Evolutionary conservation across 495 filamentous ascomycete genomes (phyloP), one percentile per base, ranked within the genome.

Genomic region (Trichodelitschia bisporula): DNA sequence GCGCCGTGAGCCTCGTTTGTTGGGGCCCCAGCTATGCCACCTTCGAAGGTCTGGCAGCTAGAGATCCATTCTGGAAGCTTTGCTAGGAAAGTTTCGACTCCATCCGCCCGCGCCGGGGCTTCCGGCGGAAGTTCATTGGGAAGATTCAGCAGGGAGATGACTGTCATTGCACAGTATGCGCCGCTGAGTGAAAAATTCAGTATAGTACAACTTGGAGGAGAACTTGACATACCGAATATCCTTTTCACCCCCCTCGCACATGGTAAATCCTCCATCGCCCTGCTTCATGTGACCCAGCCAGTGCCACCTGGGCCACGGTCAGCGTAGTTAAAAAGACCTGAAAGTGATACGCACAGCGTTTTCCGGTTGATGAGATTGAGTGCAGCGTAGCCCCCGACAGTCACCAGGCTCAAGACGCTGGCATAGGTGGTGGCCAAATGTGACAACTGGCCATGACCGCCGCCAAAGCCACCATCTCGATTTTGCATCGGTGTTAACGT

Each of bases 1-100:
- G 77, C 86, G 12, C 86, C 89, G 57, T 97, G 86, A 24, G 84
- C 89, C 57, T 97, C 86, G 31, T 64, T 67, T 29, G 64, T 70
- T 12, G 86, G 86, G 23, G 66, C 66, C 9, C 64, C 72, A 32
- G 75, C 80, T 19, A 95, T 77, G 18, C 86, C 86, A 31, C 86
- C 86, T 54, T 97, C 86, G 42, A 69, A 93, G 8, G 75, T 84
- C 61, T 95, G 84, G 44, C 82, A 95, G 53, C 69, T 55, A 3
- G 67, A 62, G 20, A 97, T 55, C 57, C 84, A 95, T 36, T 82
- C 69, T 2, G 61, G 63, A 4, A 92, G 60, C 4, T 68, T 64
- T 29, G 66, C 66, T 4, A 71, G 51, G 24, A 95, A 65, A 23
- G 56, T 53, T 28, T 52, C 49, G 18, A 49, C 41, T 33, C 60